phyloP scores from a whole-genome alignment of 1,284 basidiomycete genomes.

The Ustilago xerochloae region DNA sequence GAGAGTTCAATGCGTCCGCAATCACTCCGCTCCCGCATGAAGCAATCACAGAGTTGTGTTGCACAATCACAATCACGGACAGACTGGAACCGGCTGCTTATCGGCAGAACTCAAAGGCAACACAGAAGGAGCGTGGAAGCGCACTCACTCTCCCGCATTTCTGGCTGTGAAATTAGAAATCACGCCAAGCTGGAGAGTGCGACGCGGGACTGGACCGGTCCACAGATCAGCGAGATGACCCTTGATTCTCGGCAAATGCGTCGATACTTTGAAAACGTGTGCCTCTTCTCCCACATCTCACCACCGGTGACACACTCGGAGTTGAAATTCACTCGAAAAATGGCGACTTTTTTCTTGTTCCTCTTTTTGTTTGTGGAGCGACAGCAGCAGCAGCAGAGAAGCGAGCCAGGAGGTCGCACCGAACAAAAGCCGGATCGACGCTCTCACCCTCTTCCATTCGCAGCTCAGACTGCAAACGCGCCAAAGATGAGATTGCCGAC shows the following conservation, averaged over 20 bases:
- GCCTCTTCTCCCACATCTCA: no score
- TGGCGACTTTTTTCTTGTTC: neutral
- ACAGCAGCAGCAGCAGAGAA: neutral
- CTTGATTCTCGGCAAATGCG: slow-evolving; percentile 14
- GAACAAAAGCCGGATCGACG: slow-evolving; percentile 5
- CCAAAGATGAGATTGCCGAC: neutral
- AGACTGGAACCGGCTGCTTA: slow-evolving; percentile 5
- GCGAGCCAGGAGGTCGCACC: neutral
- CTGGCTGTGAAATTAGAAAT: neutral
- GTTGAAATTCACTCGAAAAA: neutral
- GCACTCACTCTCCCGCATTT: neutral
- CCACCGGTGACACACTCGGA: neutral
- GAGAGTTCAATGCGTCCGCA: no score
- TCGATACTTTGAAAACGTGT: slow-evolving; percentile 1
- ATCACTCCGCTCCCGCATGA: no score
- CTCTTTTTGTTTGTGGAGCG: neutral
- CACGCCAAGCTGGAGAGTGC: neutral
- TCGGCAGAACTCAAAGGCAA: neutral
- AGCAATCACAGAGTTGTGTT: no score
- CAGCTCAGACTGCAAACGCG: no score
- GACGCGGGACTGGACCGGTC: slow-evolving; percentile 8
- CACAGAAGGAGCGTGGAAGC: slow-evolving; percentile 4
- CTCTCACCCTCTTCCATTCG: no score
- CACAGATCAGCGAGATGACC: neutral
- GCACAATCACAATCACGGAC: neutral